phyloP scores from a whole-genome alignment of 257 asterid species.

The Anisodus acutangulus region DNA sequence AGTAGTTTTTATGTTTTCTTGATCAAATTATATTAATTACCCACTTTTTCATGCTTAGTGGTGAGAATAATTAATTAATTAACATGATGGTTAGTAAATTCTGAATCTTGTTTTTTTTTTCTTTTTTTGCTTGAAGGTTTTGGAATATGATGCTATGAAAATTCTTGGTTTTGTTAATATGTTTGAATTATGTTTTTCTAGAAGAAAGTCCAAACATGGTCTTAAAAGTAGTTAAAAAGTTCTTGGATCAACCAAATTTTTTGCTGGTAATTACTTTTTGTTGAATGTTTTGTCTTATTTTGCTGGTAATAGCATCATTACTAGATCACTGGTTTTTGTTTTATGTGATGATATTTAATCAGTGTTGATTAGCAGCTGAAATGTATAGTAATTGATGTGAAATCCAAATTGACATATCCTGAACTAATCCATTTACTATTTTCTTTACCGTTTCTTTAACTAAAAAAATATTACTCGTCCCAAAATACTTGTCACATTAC shows the following conservation, averaged over 20 bases:
- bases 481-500: too few relatives aligned
- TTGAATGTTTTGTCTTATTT: background rate
- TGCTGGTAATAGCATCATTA: background rate
- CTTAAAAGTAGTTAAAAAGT: background rate
- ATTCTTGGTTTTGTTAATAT: constrained; percentile 1
- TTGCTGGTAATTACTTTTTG: too few relatives aligned
- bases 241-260: background rate
- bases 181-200: background rate
- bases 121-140: background rate
- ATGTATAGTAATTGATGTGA: background rate
- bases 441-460: background rate
- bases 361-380: background rate
- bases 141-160: background rate
- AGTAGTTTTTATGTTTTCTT: background rate
- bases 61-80: background rate
- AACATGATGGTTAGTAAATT: background rate
- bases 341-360: background rate
- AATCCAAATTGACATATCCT: background rate
- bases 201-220: background rate
- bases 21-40: background rate
- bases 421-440: background rate
- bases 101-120: background rate
- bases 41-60: constrained; percentile 14
- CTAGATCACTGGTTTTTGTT: constrained; percentile 3
- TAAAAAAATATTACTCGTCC: background rate